Conservation (phyloP, 352 stramenopile species). For the Phytophthora foliorum region DNA sequence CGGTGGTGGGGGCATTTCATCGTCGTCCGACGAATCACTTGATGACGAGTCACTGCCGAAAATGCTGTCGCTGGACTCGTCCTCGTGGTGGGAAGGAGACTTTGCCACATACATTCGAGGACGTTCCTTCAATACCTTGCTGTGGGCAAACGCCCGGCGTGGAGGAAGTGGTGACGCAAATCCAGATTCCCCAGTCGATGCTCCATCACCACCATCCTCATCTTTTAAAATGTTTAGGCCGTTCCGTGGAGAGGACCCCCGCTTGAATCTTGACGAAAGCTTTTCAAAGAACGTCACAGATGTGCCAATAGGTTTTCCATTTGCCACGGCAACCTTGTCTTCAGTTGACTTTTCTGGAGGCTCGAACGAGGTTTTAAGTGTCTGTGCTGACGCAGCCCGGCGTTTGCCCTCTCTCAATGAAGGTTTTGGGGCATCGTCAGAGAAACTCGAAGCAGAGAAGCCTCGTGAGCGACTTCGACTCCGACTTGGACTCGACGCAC, state of each 20-base stretch:
- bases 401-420: slow-evolving; percentile 45
- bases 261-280: slow-evolving; percentile 85
- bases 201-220: slow-evolving; percentile 28
- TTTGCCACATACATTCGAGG: slow-evolving; percentile 86
- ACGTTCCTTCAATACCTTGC: slow-evolving; percentile 67
- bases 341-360: slow-evolving; percentile 38
- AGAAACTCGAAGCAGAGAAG: slow-evolving; percentile 46
- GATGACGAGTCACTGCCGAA: slow-evolving; percentile 81
- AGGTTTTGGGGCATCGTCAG: slow-evolving; percentile 32
- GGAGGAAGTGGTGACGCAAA: slow-evolving; percentile 39
- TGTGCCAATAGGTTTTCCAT: slow-evolving; percentile 42
- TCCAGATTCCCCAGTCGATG: slow-evolving; percentile 19
- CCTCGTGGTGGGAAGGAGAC: slow-evolving; percentile 67
- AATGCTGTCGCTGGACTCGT: slow-evolving; percentile 90
- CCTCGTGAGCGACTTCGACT: slow-evolving; percentile 37
- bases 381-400: slow-evolving; percentile 43
- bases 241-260: slow-evolving; percentile 61
- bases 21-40: slow-evolving; percentile 54
- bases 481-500: slow-evolving; percentile 30
- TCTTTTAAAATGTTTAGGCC: slow-evolving; percentile 34
- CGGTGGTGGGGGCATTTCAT: slow-evolving; percentile 59
- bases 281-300: slow-evolving; percentile 89
- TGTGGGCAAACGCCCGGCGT: slow-evolving; percentile 32
- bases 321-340: slow-evolving; percentile 37
- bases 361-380: slow-evolving; percentile 40